Percentiles rank a stretch among this genome's conserved stretches.
Conservation (phyloP, 2,329 filamentous ascomycete species). For the Pseudomassariella vexata region DNA sequence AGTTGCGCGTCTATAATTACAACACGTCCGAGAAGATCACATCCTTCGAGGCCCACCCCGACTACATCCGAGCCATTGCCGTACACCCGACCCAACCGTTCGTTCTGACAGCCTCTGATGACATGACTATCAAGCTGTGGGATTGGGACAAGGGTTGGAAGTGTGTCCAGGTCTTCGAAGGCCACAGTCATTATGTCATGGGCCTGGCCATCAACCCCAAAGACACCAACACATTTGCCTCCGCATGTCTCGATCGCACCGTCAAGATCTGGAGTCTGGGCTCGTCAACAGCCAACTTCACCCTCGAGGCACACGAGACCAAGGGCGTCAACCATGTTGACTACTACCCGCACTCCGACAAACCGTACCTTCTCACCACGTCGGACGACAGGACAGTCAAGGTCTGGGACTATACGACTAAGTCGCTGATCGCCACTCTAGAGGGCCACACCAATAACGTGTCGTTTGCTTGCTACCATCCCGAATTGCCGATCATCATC, state of each 20-base stretch:
- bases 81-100: slow-evolving; percentile 95
- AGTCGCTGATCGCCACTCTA: slow-evolving; percentile 90
- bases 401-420: slow-evolving; percentile 98
- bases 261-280: slow-evolving; percentile 98
- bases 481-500: slow-evolving; percentile 90
- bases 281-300: slow-evolving; percentile 91
- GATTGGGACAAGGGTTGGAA: slow-evolving; percentile 99
- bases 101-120: slow-evolving; percentile 91
- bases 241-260: slow-evolving; percentile 90
- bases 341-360: slow-evolving; percentile 71
- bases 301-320: slow-evolving; percentile 91
- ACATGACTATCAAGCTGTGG: slow-evolving; percentile 98
- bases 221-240: slow-evolving; percentile 86
- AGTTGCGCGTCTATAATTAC: slow-evolving; percentile 91
- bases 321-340: slow-evolving; percentile 99
- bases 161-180: slow-evolving; percentile 94
- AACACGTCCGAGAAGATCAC: slow-evolving; percentile 99
- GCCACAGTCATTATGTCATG: slow-evolving; percentile 96
- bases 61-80: slow-evolving; percentile 95
- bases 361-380: slow-evolving; percentile 87
- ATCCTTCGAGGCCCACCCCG: slow-evolving; percentile 93
- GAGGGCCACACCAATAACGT: slow-evolving; percentile 98
- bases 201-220: slow-evolving; percentile 95
- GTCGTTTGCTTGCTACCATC: slow-evolving; percentile 96
- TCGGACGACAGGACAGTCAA: slow-evolving; percentile 96